Percentiles rank a stretch among this genome's conserved stretches.
Evolutionary conservation across 768 basidiomycete genomes (phyloP).

Genomic region (Phylloporus rhodoxanthus): DNA sequence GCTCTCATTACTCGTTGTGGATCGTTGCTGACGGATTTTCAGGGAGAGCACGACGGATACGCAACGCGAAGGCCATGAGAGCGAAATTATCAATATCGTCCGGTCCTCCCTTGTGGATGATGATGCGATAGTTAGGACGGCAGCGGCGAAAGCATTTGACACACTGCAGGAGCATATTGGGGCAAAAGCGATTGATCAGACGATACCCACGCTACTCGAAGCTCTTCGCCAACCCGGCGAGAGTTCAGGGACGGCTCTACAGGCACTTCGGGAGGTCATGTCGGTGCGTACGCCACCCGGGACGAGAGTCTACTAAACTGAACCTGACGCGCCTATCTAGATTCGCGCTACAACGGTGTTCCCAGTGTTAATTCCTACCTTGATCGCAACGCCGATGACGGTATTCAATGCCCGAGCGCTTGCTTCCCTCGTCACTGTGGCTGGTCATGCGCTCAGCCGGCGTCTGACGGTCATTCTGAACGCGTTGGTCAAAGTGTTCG

Average conservation of each 20-base stretch:
- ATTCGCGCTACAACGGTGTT: conserved; percentile 93
- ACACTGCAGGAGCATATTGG: conserved; percentile 90
- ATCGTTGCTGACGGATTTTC: conserved; percentile 4
- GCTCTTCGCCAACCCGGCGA: conserved; percentile 91
- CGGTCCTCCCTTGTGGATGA: conserved; percentile 84
- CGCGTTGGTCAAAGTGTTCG: conserved; percentile 72
- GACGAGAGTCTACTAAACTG: no score
- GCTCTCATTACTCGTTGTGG: neutral
- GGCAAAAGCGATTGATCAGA: conserved; percentile 88
- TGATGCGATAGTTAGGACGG: conserved; percentile 76
- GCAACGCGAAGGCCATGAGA: conserved; percentile 84
- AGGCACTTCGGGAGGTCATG: conserved; percentile 93
- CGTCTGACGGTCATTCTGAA: conserved; percentile 73
- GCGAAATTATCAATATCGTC: conserved; percentile 81
- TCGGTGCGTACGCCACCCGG: conserved; percentile 44
- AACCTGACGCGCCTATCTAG: conserved; percentile 33
- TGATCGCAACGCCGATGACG: conserved; percentile 86
- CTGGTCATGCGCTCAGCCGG: conserved; percentile 83
- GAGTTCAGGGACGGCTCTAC: conserved; percentile 90
- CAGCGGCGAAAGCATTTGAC: conserved; percentile 88
- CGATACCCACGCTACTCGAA: conserved; percentile 89
- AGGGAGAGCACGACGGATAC: conserved; percentile 81
- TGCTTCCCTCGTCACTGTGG: conserved; percentile 87
- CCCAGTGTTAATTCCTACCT: conserved; percentile 92
- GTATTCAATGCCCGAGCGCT: conserved; percentile 93